These are phyloP conservation scores for Dactylellina sp. DNA, from an alignment of 2,329 filamentous ascomycete species.

Conservation along the genomic window DNA sequence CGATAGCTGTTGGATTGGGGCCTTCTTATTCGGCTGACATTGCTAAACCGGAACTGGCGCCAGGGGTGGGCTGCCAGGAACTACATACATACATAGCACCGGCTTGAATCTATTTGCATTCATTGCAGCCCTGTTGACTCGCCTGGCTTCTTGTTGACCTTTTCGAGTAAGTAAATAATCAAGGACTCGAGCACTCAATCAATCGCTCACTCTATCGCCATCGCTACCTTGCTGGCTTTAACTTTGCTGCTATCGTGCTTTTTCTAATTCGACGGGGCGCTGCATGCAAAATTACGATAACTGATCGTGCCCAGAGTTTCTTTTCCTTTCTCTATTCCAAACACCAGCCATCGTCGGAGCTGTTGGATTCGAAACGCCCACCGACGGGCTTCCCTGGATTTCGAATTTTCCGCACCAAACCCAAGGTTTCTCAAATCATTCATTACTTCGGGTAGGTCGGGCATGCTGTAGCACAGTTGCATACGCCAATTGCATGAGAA, in stretches of 20 bases:
- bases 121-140: constrained; percentile 31
- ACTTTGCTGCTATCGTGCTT: background rate
- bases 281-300: constrained; percentile 3
- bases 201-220: constrained; percentile 5
- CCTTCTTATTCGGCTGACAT: constrained; percentile 19
- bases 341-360: background rate
- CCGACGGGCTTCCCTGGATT: background rate
- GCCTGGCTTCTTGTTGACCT: background rate
- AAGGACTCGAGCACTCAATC: no score
- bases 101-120: constrained; percentile 38
- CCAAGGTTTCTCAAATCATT: constrained; percentile 34
- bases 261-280: constrained; percentile 8
- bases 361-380: constrained; percentile 1
- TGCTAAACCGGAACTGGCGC: constrained; percentile 8
- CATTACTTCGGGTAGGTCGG: constrained; percentile 26
- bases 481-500: constrained; percentile 35
- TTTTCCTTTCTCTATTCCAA: background rate
- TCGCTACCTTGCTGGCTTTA: constrained; percentile 1
- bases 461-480: constrained; percentile 22
- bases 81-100: no score
- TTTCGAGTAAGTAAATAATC: background rate
- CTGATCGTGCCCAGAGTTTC: background rate
- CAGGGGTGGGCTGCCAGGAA: constrained; percentile 10
- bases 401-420: constrained; percentile 1
- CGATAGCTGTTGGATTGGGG: constrained; percentile 9